These are phyloP conservation scores for Fraxinus sp. DNA, from an alignment of 305 asterid species.

Conservation along the genomic window DNA sequence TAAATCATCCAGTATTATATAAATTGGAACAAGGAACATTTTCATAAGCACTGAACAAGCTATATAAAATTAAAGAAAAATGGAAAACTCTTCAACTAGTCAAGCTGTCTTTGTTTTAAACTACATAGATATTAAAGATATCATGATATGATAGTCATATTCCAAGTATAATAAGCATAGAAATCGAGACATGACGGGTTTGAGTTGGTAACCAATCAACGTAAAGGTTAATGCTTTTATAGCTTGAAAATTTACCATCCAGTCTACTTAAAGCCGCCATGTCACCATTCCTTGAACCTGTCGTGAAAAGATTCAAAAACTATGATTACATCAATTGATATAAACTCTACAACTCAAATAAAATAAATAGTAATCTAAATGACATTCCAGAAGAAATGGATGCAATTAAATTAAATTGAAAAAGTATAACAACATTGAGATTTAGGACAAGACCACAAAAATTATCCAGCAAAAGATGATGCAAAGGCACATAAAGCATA, in stretches of 20 bases:
- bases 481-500: not conserved
- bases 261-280: conserved; percentile 36
- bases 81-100: not conserved
- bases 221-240: not conserved
- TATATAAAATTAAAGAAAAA: not conserved
- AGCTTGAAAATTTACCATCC: conserved; percentile 33
- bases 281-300: conserved; percentile 40
- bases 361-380: not conserved
- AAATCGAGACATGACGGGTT: not conserved
- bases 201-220: not conserved
- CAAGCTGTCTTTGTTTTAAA: not conserved
- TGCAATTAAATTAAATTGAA: not conserved
- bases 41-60: not conserved
- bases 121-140: not conserved
- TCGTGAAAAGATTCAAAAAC: not conserved
- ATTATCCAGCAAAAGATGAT: not conserved
- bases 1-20: not conserved
- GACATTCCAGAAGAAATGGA: not conserved
- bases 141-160: not conserved
- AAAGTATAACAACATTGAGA: not conserved
- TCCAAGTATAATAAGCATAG: not conserved
- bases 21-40: not conserved
- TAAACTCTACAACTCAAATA: not conserved
- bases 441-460: not conserved
- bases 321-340: conserved; percentile 4